These are phyloP conservation scores for Hylodesmum podocarpum DNA, from an alignment of 306 rosid species.

Conservation along the genomic window DNA sequence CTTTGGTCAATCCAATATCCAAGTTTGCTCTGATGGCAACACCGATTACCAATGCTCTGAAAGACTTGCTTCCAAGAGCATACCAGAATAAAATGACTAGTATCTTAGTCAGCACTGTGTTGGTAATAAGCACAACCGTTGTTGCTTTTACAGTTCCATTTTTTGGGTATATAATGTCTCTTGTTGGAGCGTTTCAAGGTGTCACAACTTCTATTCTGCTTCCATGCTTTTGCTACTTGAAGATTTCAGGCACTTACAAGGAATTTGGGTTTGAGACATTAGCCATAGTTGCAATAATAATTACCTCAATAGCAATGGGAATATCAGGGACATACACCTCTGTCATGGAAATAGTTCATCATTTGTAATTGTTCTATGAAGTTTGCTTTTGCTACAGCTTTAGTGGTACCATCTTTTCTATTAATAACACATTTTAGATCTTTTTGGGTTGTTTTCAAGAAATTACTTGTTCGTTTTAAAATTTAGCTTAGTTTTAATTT, in stretches of 20 bases:
- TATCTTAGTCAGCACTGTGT: conserved; percentile 31
- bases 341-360: no score
- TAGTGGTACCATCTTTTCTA: no score
- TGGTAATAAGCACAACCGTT: conserved; percentile 49
- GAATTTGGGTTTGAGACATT: conserved; percentile 36
- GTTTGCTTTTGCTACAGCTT: no score
- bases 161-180: conserved; percentile 54
- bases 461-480: no score
- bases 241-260: conserved; percentile 48
- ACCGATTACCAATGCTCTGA: conserved; percentile 54
- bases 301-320: conserved; percentile 37
- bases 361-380: no score
- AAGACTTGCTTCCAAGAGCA: conserved; percentile 39
- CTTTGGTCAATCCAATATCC: conserved; percentile 64
- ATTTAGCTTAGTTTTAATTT: no score
- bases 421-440: no score
- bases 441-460: no score
- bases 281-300: conserved; percentile 24
- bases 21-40: conserved; percentile 76
- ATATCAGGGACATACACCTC: no score
- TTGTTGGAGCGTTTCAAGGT: conserved; percentile 64
- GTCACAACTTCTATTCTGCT: conserved; percentile 57
- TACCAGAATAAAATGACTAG: conserved; percentile 34
- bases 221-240: conserved; percentile 70
- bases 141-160: conserved; percentile 59